Percentiles rank a stretch among this genome's conserved stretches.
phyloP scores from a whole-genome alignment of 75 land plant species.

The Cunninghamia lanceolata region DNA sequence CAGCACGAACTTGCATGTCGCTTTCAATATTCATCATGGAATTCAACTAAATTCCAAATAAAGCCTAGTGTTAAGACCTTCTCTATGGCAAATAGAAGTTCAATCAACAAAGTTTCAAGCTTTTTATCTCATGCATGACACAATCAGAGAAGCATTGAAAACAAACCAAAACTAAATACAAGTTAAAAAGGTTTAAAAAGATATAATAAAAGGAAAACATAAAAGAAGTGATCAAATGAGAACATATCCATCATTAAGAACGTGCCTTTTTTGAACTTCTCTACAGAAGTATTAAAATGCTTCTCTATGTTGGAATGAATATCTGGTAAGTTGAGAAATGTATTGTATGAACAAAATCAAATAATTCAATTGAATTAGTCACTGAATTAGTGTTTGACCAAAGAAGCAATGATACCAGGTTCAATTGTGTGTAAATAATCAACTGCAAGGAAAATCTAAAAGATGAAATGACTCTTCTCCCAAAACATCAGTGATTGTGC shows the following conservation, averaged over 20 bases:
- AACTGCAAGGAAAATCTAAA: no score
- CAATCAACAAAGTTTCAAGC: not conserved
- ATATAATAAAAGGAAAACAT: not conserved
- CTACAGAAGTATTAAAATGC: not conserved
- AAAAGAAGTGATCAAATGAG: not conserved
- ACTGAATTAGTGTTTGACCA: not conserved
- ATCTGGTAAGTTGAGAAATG: not conserved
- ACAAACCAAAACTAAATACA: not conserved
- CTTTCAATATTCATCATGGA: constrained; percentile 91
- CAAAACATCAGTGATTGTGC: no score
- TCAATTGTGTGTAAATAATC: no score
- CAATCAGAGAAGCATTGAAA: not conserved
- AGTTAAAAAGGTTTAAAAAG: not conserved
- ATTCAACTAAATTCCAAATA: constrained; percentile 55
- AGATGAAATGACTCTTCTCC: no score
- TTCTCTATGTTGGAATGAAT: not conserved
- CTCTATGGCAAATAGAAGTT: not conserved
- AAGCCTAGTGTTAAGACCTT: not conserved
- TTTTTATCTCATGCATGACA: not conserved
- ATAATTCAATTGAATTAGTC: not conserved
- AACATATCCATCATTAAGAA: not conserved
- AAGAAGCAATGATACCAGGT: not conserved
- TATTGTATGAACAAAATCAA: not conserved
- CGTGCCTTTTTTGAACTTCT: not conserved
- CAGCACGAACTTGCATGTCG: constrained; percentile 96